Conservation (phyloP, 2,329 filamentous ascomycete species). For the Setomelanomma holmii region DNA sequence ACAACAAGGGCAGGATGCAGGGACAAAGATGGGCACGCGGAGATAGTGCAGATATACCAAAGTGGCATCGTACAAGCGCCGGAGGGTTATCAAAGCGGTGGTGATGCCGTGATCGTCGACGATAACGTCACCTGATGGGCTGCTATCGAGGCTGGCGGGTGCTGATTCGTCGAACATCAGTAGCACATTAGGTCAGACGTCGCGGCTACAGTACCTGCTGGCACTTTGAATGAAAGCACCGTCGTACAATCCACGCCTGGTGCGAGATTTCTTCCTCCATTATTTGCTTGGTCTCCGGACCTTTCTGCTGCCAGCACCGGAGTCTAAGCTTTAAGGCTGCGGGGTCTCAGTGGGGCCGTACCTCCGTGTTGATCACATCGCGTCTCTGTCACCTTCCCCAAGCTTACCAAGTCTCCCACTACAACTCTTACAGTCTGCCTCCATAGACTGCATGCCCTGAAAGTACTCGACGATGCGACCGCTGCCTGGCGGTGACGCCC, state of each 20-base stretch:
- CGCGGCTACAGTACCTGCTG: background rate
- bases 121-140: constrained; percentile 34
- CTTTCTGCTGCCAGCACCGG: background rate
- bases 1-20: constrained; percentile 21
- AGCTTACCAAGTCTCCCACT: constrained; percentile 8
- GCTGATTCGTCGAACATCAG: constrained; percentile 1
- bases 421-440: constrained; percentile 1
- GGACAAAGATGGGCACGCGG: constrained; percentile 16
- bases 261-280: background rate
- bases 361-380: constrained; percentile 15
- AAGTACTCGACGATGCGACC: constrained; percentile 39
- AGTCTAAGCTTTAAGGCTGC: constrained; percentile 7
- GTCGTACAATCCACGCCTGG: background rate
- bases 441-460: constrained; percentile 10
- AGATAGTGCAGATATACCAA: constrained; percentile 13
- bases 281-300: background rate
- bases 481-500: constrained; percentile 45
- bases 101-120: constrained; percentile 11
- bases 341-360: constrained; percentile 5
- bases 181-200: background rate
- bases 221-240: background rate
- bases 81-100: background rate
- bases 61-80: constrained; percentile 14
- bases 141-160: background rate
- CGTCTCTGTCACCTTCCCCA: constrained; percentile 2